These are phyloP conservation scores for Aspergillus nanangensis DNA, from an alignment of 495 filamentous ascomycete species.

Conservation along the genomic window DNA sequence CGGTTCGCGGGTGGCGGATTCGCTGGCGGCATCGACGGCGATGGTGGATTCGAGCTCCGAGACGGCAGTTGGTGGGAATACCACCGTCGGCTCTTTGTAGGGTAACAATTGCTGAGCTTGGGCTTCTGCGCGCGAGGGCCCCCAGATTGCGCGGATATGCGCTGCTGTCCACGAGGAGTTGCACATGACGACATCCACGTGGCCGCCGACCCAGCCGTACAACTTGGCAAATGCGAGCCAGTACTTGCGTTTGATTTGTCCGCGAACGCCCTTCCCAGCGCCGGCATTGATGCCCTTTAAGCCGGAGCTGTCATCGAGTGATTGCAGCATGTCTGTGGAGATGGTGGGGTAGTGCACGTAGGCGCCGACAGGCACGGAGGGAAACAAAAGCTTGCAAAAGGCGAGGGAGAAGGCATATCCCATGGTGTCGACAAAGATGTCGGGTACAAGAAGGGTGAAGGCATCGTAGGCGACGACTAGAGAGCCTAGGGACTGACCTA, in stretches of 20 bases:
- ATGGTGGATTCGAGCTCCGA: constrained; percentile 70
- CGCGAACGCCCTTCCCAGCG: constrained; percentile 62
- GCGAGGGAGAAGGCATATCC: constrained; percentile 91
- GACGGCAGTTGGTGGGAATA: constrained; percentile 91
- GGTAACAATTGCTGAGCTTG: constrained; percentile 5
- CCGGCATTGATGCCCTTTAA: constrained; percentile 79
- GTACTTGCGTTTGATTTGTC: constrained; percentile 68
- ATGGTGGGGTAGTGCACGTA: constrained; percentile 99
- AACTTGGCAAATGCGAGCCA: constrained; percentile 80
- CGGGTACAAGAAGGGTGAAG: constrained; percentile 86
- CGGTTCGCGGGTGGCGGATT: constrained; percentile 55
- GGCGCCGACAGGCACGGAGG: constrained; percentile 74
- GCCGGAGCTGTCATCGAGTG: constrained; percentile 63
- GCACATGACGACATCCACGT: constrained; percentile 90
- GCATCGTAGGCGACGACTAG: constrained; percentile 85
- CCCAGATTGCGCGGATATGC: constrained; percentile 82
- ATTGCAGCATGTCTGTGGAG: constrained; percentile 93
- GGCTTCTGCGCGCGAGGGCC: constrained; percentile 34
- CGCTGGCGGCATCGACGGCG: constrained; percentile 60
- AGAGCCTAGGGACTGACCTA: constrained; percentile 87
- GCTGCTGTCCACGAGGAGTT: constrained; percentile 91
- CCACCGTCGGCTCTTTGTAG: constrained; percentile 50
- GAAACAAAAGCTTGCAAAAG: constrained; percentile 78
- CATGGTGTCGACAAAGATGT: constrained; percentile 97
- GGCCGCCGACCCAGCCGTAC: constrained; percentile 74